Percentiles rank a stretch among this genome's conserved stretches.
Conservation (phyloP, 2,329 filamentous ascomycete species). For the Paecilomyces sp. region DNA sequence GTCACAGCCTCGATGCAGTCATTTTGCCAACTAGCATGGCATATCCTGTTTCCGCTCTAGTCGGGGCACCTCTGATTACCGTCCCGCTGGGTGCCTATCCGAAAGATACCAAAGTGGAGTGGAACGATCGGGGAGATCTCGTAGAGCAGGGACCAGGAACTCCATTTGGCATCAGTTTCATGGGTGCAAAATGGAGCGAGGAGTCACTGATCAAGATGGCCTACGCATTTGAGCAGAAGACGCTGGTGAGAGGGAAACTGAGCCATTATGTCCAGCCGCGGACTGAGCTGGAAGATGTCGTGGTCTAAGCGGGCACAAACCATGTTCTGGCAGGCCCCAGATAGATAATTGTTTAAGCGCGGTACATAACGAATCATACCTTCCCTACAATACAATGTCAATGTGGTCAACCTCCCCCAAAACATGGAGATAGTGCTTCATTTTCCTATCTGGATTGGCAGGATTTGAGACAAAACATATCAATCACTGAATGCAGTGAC, state of each 20-base stretch:
- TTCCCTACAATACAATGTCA: too few species aligned
- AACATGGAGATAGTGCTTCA: too few species aligned
- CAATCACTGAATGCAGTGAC: too few species aligned
- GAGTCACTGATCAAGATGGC: conserved; percentile 56
- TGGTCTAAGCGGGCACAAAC: conserved; percentile 8
- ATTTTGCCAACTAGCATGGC: conserved; percentile 51
- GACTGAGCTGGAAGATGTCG: conserved; percentile 41
- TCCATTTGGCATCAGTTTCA: conserved; percentile 57
- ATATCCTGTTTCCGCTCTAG: conserved; percentile 44
- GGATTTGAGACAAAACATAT: too few species aligned
- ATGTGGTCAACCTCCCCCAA: too few species aligned
- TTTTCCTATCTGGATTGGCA: too few species aligned
- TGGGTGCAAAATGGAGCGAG: conserved; percentile 56
- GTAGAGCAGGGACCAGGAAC: conserved; percentile 48
- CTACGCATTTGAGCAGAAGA: conserved; percentile 62
- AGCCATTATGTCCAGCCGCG: conserved; percentile 44
- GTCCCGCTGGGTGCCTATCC: conserved; percentile 57
- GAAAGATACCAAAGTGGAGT: conserved; percentile 38
- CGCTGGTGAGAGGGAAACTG: conserved; percentile 40
- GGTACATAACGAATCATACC: too few species aligned
- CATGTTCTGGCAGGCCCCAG: neutral
- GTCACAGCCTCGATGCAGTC: conserved; percentile 54
- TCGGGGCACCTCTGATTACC: conserved; percentile 55
- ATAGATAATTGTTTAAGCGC: too few species aligned
- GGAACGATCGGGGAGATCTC: conserved; percentile 44